Evolutionary conservation across 139 green algal genomes (phyloP).

Genomic region (Nannochloris sp.): DNA sequence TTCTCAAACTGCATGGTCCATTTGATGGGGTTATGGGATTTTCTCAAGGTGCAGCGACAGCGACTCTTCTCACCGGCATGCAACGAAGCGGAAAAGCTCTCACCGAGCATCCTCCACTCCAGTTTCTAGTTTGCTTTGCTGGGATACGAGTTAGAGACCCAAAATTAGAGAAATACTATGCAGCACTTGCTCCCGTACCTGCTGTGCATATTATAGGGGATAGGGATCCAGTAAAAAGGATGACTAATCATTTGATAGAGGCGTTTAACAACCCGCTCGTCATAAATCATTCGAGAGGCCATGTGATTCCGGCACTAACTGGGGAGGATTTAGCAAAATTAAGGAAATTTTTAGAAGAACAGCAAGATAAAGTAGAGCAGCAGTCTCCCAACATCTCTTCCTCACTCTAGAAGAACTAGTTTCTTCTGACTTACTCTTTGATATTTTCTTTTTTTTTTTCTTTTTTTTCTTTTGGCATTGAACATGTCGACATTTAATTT

Average conservation of each 20-base stretch:
- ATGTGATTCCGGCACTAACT: conserved; percentile 43
- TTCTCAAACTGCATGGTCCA: conserved; percentile 24
- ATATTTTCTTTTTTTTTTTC: not conserved
- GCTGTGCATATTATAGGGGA: conserved; percentile 53
- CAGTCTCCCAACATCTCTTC: not conserved
- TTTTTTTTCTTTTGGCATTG: too few relatives aligned
- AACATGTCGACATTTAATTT: too few relatives aligned
- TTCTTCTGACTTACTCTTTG: not conserved
- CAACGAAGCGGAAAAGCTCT: conserved; percentile 20
- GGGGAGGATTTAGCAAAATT: conserved; percentile 27
- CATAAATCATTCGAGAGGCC: conserved; percentile 23
- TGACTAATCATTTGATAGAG: conserved; percentile 19
- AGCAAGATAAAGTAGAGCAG: conserved; percentile 14
- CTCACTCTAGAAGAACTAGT: not conserved
- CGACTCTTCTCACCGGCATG: conserved; percentile 21
- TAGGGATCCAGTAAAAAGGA: conserved; percentile 25
- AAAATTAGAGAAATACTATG: conserved; percentile 28
- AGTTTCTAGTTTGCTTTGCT: conserved; percentile 44
- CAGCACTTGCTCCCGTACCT: conserved; percentile 16
- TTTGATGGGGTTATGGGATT: conserved; percentile 47
- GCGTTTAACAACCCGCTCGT: conserved; percentile 14
- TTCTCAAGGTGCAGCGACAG: conserved; percentile 29
- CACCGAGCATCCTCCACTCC: conserved; percentile 21
- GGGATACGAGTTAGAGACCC: conserved; percentile 36
- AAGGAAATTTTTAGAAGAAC: conserved; percentile 34